Evolutionary conservation across 2,329 filamentous ascomycete genomes (phyloP).

Genomic region (Akanthomyces lecanii): DNA sequence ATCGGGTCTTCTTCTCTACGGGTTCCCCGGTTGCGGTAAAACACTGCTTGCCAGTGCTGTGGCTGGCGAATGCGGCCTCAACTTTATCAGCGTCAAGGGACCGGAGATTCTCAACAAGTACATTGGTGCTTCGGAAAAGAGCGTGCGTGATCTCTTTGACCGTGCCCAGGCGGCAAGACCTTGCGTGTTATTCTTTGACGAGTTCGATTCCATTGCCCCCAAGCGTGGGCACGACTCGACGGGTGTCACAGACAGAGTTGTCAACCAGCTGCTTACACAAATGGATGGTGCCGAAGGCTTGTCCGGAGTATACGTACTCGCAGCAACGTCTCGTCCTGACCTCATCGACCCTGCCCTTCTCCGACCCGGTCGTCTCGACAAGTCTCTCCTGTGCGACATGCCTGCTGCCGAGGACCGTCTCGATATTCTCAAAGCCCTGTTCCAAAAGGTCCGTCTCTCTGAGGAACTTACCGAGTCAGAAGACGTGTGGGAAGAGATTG

Average conservation of each 20-base stretch:
- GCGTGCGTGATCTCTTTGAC: slow-evolving; percentile 90
- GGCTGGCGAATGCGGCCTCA: slow-evolving; percentile 95
- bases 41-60: slow-evolving; percentile 93
- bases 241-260: slow-evolving; percentile 96
- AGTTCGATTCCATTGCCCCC: slow-evolving; percentile 96
- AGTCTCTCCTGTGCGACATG: slow-evolving; percentile 87
- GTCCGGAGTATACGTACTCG: slow-evolving; percentile 91
- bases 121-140: slow-evolving; percentile 96
- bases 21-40: slow-evolving; percentile 94
- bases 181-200: slow-evolving; percentile 96
- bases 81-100: slow-evolving; percentile 97
- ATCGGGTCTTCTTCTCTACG: slow-evolving; percentile 88
- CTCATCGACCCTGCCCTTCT: slow-evolving; percentile 92
- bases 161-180: slow-evolving; percentile 85
- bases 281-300: slow-evolving; percentile 98
- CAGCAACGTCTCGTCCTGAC: slow-evolving; percentile 88
- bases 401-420: slow-evolving; percentile 74
- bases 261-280: slow-evolving; percentile 96
- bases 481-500: slow-evolving; percentile 66
- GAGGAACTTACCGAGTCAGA: slow-evolving; percentile 57
- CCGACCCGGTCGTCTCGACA: slow-evolving; percentile 87
- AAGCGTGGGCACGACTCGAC: slow-evolving; percentile 97
- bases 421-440: slow-evolving; percentile 84
- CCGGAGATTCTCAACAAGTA: slow-evolving; percentile 99
- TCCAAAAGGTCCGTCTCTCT: slow-evolving; percentile 71